phyloP scores from a whole-genome alignment of 495 filamentous ascomycete genomes.

The Chaetomium tenue region DNA sequence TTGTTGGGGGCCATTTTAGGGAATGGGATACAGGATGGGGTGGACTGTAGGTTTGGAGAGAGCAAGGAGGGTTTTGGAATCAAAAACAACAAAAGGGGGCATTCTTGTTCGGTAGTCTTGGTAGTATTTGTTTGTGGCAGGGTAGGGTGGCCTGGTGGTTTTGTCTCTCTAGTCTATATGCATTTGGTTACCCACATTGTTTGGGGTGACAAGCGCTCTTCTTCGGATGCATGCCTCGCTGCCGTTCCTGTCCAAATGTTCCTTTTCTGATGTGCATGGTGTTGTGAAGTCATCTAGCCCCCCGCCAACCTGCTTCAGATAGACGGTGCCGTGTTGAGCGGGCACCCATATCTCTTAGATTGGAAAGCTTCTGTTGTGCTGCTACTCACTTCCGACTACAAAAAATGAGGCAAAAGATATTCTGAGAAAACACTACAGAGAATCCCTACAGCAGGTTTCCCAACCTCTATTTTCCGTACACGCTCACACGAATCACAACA shows the following conservation, averaged over 20 bases:
- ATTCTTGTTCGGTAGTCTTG: conserved; percentile 2
- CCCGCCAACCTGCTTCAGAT: too few species aligned
- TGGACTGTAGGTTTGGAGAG: neutral
- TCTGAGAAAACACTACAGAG: neutral
- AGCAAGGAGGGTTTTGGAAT: neutral
- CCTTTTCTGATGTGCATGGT: too few species aligned
- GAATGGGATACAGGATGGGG: neutral
- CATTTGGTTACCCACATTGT: neutral
- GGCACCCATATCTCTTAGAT: too few species aligned
- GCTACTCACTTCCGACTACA: neutral
- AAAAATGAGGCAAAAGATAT: neutral
- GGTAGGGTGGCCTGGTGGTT: neutral
- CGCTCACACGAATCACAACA: neutral
- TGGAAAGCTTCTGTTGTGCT: too few species aligned
- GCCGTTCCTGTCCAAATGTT: neutral
- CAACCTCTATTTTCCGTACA: neutral
- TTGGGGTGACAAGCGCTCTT: neutral
- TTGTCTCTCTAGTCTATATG: neutral
- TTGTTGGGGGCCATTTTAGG: neutral
- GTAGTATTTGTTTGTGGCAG: neutral
- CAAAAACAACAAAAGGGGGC: conserved; percentile 7
- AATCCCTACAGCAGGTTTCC: neutral
- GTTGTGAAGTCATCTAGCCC: too few species aligned
- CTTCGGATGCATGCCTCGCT: neutral
- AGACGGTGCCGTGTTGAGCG: too few species aligned